phyloP scores from a whole-genome alignment of 1,139 yeast genomes.

The Kodamaea sp. region DNA sequence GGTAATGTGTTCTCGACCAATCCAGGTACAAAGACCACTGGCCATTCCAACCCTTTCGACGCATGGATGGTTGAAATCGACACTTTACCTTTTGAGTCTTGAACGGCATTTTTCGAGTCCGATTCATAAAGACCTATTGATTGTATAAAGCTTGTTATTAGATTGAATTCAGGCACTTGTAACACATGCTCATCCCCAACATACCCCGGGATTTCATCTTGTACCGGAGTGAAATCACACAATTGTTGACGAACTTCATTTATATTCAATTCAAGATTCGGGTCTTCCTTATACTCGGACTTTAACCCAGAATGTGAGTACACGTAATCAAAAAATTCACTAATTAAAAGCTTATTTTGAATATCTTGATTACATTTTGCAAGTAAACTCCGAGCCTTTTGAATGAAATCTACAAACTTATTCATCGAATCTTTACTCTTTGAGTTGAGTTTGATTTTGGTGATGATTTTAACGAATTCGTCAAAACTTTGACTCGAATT shows the following conservation, averaged over 20 bases:
- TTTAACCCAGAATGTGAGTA: conserved; percentile 29
- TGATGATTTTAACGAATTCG: neutral
- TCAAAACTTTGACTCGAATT: conserved; percentile 1
- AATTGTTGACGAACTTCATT: conserved; percentile 44
- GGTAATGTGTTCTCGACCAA: conserved; percentile 62
- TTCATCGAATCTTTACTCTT: conserved; percentile 17
- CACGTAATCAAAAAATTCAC: conserved; percentile 24
- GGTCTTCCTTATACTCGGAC: conserved; percentile 26
- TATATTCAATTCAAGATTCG: conserved; percentile 36
- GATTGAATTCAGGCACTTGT: conserved; percentile 28
- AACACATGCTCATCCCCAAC: neutral
- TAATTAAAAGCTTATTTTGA: conserved; percentile 3
- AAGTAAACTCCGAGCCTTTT: conserved; percentile 20
- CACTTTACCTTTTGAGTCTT: conserved; percentile 23
- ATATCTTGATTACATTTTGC: conserved; percentile 6
- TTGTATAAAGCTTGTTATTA: conserved; percentile 48
- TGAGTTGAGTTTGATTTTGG: conserved; percentile 11
- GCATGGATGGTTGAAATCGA: conserved; percentile 78
- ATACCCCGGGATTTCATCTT: conserved; percentile 33
- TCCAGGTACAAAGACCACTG: conserved; percentile 79
- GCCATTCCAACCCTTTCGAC: conserved; percentile 95
- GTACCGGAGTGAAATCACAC: conserved; percentile 43
- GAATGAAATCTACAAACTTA: conserved; percentile 29
- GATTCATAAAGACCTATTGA: conserved; percentile 57
- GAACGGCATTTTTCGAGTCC: conserved; percentile 14